These are phyloP conservation scores for Taxillus chinensis DNA, from an alignment of 164 flowering plant species.

Conservation along the genomic window DNA sequence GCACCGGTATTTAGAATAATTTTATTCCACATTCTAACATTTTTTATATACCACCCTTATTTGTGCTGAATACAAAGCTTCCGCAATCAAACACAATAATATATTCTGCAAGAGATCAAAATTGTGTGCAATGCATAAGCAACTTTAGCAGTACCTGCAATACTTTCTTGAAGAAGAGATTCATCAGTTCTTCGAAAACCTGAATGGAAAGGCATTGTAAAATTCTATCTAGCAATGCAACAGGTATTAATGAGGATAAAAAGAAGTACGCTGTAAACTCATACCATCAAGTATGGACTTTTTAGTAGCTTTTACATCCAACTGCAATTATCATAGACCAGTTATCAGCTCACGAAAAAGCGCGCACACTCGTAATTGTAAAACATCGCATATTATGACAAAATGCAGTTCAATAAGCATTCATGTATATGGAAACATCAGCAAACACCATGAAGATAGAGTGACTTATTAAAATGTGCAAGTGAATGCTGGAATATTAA, in stretches of 20 bases:
- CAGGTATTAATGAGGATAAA: neutral
- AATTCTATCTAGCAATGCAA: neutral
- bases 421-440: too few species aligned
- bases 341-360: neutral
- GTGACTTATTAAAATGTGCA: too few species aligned
- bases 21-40: neutral
- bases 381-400: too few species aligned
- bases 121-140: neutral
- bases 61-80: neutral
- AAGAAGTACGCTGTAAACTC: conserved; percentile 1
- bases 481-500: too few species aligned
- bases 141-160: conserved; percentile 41
- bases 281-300: conserved; percentile 81
- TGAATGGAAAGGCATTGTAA: conserved; percentile 8
- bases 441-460: too few species aligned
- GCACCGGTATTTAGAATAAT: neutral
- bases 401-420: too few species aligned
- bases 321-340: conserved; percentile 29
- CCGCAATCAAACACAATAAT: neutral
- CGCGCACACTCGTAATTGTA: too few species aligned
- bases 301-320: conserved; percentile 84
- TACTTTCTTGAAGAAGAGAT: conserved; percentile 67
- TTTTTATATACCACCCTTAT: neutral
- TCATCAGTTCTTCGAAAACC: conserved; percentile 81
- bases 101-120: neutral